Evolutionary conservation across 2,329 filamentous ascomycete genomes (phyloP), one percentile per base, ranked within the genome.

Genomic region (Phialophora tarda): DNA sequence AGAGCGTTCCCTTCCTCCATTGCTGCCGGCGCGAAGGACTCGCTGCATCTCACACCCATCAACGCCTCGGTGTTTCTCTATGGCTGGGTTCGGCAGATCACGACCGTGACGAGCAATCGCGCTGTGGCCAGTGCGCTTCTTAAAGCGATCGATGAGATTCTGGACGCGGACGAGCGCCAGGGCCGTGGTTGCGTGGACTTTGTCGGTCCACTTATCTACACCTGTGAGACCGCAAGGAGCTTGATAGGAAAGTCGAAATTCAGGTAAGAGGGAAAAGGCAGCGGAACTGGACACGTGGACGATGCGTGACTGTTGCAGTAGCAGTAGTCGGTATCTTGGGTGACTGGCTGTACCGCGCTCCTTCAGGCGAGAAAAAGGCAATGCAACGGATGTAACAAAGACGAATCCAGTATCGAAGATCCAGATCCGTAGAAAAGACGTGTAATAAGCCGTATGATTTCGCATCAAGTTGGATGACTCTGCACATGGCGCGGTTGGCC

Each of bases 61-160:
- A 92, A 91, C 72, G 78, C 83, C 61, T 88, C 88, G 23, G 89
- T 92, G 8, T 91, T 93, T 73, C 80, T 90, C 60, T 88, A 88
- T 73, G 90, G 90, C 17, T 93, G 91, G 91, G 82, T 82, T 10
- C 78, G 80, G 8, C 80, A 83, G 0, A 74, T 85, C 28, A 90
- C 88, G 1, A 93, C 90, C 0, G 78, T 93, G 59, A 91, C 89
- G 2, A 89, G 88, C 68, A 93, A 93, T 74, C 83, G 85, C 24
- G 85, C 85, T 1, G 87, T 90, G 53, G 85, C 86, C 24, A 90
- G 86, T 70, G 84, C 88, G 69, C 86, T 93, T 53, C 86, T 91
- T 12, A 65, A 62, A 51, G 50, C 61, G 21, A 65, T 72, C 62
- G 62, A 70, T 54, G 62, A 64, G 12, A 23, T 69, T n/a, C 58